These are phyloP conservation scores for Nakaseomyces delphensis DNA, from an alignment of 1,139 yeast species.

Conservation along the genomic window DNA sequence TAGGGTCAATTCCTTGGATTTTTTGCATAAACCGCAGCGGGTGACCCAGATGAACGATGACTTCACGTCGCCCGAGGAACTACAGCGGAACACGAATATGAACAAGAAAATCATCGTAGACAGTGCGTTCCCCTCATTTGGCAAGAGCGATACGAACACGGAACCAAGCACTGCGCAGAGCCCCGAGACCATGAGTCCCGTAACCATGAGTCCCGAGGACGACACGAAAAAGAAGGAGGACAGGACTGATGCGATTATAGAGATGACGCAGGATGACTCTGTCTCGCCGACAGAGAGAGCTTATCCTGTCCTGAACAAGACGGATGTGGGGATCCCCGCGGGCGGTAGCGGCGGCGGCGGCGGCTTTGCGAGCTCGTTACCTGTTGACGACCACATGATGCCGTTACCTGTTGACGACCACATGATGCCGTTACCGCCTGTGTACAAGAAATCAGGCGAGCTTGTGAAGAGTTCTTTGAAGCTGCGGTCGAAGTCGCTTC, in stretches of 20 bases:
- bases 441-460: slow-evolving; percentile 29
- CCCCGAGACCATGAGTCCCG: too few relatives aligned
- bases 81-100: slow-evolving; percentile 21
- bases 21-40: slow-evolving; percentile 23
- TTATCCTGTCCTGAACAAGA: neutral
- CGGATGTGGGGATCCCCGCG: neutral
- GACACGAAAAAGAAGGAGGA: neutral
- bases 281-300: neutral
- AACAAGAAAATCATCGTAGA: slow-evolving; percentile 13
- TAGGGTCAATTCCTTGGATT: slow-evolving; percentile 17
- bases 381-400: neutral
- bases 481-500: slow-evolving; percentile 26
- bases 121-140: neutral
- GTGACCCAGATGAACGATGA: slow-evolving; percentile 12
- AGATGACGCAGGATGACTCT: neutral
- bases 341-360: neutral
- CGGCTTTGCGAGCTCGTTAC: too few relatives aligned
- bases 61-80: slow-evolving; percentile 15
- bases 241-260: neutral
- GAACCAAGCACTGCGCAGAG: too few relatives aligned
- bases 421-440: slow-evolving; percentile 17
- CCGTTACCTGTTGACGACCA: slow-evolving; percentile 10
- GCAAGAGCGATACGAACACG: neutral
- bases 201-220: neutral
- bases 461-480: slow-evolving; percentile 24